Conservation (phyloP, 306 rosid genomes). For the Cucurbita moschata region DNA sequence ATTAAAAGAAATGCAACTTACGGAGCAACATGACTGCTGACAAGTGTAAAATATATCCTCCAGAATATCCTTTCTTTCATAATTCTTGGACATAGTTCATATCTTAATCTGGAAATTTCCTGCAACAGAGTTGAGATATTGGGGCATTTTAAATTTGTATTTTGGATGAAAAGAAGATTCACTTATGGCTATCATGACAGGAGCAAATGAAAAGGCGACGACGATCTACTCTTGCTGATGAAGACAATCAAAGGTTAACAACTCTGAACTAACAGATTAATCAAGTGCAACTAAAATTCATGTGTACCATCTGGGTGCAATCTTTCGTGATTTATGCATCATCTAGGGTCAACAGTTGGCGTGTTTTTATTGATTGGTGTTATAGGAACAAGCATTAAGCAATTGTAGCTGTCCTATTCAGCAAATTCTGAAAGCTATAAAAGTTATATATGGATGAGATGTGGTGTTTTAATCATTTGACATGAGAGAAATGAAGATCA, state of each 20-base stretch:
- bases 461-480: background rate
- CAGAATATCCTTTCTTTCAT: constrained; percentile 76
- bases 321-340: background rate
- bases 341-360: background rate
- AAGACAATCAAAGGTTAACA: background rate
- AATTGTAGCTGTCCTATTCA: background rate
- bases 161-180: background rate
- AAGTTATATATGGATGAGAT: background rate
- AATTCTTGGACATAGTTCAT: constrained; percentile 63
- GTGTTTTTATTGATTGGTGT: background rate
- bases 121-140: constrained; percentile 20
- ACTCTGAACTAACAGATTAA: background rate
- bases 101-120: constrained; percentile 94
- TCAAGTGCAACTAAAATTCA: background rate
- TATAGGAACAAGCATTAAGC: background rate
- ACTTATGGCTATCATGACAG: background rate
- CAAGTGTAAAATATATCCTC: constrained; percentile 59
- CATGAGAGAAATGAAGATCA: background rate
- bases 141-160: background rate
- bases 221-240: background rate
- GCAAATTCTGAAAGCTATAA: background rate
- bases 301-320: background rate
- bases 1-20: constrained; percentile 37
- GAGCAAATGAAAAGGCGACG: background rate
- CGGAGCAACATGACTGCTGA: constrained; percentile 87